A percentile compares a stretch with the other conserved stretches of the same genome.
Conservation (phyloP, 345 rosid species). For the Salix suchowensis region DNA sequence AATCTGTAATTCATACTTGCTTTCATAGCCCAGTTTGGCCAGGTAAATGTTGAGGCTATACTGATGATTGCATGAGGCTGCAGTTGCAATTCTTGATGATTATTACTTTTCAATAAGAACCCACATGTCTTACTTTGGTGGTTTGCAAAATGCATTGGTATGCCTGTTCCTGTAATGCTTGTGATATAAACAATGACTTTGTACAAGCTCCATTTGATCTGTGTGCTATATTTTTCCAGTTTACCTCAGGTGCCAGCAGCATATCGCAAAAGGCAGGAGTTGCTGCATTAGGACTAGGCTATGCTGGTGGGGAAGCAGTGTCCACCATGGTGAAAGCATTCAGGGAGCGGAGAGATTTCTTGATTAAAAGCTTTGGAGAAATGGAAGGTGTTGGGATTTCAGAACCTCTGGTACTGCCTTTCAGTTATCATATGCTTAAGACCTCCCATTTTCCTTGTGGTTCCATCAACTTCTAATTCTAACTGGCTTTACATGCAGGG, state of each 20-base stretch:
- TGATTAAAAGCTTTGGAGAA: constrained; percentile 69
- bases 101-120: background rate
- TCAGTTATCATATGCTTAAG: background rate
- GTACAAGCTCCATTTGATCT: constrained; percentile 8
- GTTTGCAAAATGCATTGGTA: background rate
- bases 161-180: background rate
- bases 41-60: background rate
- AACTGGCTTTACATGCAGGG: constrained; percentile 50
- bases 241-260: constrained; percentile 89
- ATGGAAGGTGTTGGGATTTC: constrained; percentile 77
- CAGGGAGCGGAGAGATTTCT: constrained; percentile 83
- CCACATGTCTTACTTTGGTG: background rate
- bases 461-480: background rate
- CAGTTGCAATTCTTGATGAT: background rate
- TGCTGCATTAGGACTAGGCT: constrained; percentile 89
- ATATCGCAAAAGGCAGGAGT: constrained; percentile 86
- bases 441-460: background rate
- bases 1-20: background rate
- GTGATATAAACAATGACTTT: background rate
- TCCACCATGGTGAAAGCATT: constrained; percentile 82
- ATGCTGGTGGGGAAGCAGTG: constrained; percentile 89
- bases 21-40: background rate
- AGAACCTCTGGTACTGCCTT: constrained; percentile 71
- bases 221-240: constrained; percentile 28
- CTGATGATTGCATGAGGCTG: background rate